Evolutionary conservation across 1,284 basidiomycete species (phyloP).

Genomic region (Pseudozyma thailandica): DNA sequence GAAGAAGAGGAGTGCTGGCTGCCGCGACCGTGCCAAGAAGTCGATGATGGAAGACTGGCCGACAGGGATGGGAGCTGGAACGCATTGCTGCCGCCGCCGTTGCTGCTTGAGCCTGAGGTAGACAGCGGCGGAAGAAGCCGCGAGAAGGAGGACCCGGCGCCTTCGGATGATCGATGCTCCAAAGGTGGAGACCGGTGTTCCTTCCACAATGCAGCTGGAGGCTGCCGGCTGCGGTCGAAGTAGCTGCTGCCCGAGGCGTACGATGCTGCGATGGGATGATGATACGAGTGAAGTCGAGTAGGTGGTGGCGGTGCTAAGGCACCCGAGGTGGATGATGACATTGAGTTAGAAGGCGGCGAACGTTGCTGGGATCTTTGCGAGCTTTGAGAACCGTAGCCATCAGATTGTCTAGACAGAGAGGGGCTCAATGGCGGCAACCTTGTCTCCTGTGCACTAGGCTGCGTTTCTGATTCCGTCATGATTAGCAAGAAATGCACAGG

Average conservation of each 20-base stretch:
- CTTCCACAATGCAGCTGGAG: conserved; percentile 28
- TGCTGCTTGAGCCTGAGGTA: conserved; percentile 17
- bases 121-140: conserved; percentile 36
- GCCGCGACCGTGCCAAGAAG: conserved; percentile 30
- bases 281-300: conserved; percentile 37
- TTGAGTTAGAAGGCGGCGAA: conserved; percentile 23
- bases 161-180: conserved; percentile 32
- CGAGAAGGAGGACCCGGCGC: conserved; percentile 20
- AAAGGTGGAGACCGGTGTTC: conserved; percentile 32
- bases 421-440: conserved; percentile 22
- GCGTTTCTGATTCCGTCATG: conserved; percentile 23
- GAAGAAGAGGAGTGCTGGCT: conserved; percentile 4
- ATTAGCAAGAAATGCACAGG: too few relatives aligned
- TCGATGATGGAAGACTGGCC: conserved; percentile 29
- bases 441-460: conserved; percentile 1
- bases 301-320: conserved; percentile 37
- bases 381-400: conserved; percentile 3
- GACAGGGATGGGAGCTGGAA: conserved; percentile 44
- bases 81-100: conserved; percentile 3
- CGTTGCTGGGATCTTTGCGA: conserved; percentile 8
- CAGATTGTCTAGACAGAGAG: conserved; percentile 11
- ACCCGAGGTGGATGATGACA: conserved; percentile 7
- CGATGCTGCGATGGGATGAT: conserved; percentile 45
- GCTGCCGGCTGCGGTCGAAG: conserved; percentile 24
- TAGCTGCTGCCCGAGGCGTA: conserved; percentile 28